Conservation (phyloP, 129 eudicot species). For the Escallonia rubra region DNA sequence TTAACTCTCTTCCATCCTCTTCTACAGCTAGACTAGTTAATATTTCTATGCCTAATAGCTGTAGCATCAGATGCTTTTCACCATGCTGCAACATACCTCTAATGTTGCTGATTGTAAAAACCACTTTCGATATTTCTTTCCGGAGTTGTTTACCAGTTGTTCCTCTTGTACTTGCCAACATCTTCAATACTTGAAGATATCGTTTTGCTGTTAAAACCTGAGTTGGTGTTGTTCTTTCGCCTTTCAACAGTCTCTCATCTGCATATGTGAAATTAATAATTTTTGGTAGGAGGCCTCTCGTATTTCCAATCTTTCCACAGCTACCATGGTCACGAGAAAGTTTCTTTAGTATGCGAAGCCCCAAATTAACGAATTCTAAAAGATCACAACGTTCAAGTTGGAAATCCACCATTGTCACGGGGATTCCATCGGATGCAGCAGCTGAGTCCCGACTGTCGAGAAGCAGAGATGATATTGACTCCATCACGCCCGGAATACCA, state of each 20-base stretch:
- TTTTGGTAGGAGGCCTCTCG: constrained; percentile 68
- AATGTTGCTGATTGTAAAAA: constrained; percentile 74
- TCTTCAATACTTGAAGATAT: constrained; percentile 74
- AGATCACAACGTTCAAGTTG: constrained; percentile 46
- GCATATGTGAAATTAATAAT: constrained; percentile 72
- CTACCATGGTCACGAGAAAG: constrained; percentile 86
- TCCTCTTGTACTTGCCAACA: constrained; percentile 77
- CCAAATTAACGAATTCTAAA: constrained; percentile 72
- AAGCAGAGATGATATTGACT: constrained; percentile 74
- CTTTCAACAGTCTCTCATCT: constrained; percentile 51
- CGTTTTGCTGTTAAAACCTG: constrained; percentile 34
- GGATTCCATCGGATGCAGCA: constrained; percentile 42
- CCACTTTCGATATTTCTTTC: constrained; percentile 73
- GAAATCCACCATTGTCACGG: constrained; percentile 29
- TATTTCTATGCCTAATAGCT: constrained; percentile 71
- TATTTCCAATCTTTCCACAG: constrained; percentile 84
- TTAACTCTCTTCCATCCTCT: constrained; percentile 76
- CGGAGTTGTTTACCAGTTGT: constrained; percentile 76
- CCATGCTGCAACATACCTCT: constrained; percentile 67
- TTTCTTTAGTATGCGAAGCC: constrained; percentile 81
- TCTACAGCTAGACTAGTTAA: constrained; percentile 73
- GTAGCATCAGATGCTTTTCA: constrained; percentile 54
- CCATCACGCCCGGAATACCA: constrained; percentile 83
- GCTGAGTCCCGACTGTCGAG: constrained; percentile 14
- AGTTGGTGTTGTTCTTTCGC: not conserved